phyloP scores from a whole-genome alignment of 2,329 filamentous ascomycete genomes.

The Emergomyces pasteurianus region DNA sequence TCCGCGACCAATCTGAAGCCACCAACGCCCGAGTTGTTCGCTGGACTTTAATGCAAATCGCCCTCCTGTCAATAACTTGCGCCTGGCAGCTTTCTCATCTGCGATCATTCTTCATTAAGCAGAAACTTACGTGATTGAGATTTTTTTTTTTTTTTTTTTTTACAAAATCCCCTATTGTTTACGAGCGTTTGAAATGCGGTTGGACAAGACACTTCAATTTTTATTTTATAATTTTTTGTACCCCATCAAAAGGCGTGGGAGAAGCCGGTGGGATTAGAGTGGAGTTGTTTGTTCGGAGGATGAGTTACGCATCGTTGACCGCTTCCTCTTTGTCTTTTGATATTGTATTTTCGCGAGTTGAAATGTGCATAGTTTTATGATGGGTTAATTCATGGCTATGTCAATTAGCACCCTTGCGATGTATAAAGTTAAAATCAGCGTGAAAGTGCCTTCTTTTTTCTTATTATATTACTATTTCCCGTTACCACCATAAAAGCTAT shows the following conservation, averaged over 20 bases:
- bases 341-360: not conserved
- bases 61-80: constrained; percentile 74
- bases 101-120: constrained; percentile 98
- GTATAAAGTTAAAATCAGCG: not conserved
- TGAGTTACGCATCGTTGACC: not conserved
- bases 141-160: not conserved
- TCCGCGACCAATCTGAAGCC: constrained; percentile 90
- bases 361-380: not conserved
- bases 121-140: constrained; percentile 70
- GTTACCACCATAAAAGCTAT: not conserved
- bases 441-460: not conserved
- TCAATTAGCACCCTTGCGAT: not conserved
- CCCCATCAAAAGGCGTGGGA: not conserved
- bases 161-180: not conserved
- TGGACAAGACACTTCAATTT: not conserved
- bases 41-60: constrained; percentile 86
- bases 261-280: not conserved
- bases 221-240: not conserved
- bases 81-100: constrained; percentile 96
- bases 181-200: not conserved
- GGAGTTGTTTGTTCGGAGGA: not conserved
- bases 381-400: not conserved
- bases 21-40: constrained; percentile 86
- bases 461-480: not conserved
- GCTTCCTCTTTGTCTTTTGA: not conserved